Evolutionary conservation across 2,329 filamentous ascomycete species (phyloP), one percentile per base, ranked within the genome.

Genomic region (Aspergillus alliaceus): DNA sequence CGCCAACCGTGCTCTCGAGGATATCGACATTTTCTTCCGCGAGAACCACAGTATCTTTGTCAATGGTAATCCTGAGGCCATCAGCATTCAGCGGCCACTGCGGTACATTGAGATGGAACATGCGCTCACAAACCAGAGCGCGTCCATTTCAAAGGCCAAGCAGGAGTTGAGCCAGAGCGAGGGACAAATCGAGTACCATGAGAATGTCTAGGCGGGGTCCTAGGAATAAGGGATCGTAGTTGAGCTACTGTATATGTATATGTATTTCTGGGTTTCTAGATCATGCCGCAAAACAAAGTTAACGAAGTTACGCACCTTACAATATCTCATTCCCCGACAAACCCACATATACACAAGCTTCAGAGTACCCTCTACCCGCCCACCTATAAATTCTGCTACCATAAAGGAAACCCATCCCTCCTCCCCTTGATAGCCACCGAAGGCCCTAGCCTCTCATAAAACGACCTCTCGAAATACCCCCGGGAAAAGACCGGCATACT

Each of bases 401-500:
- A n/a, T n/a, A n/a, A n/a, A n/a, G n/a, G n/a, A n/a, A n/a, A 34
- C 14, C 14, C 51, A 48, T 60, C 54, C 8, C 18, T 18, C 20
- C 59, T 55, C 6, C 53, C 55, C n/a, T 56, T 40, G 7, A 57
- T 4, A 25, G 54, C 57, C 9, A 61, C 48, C 9, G 57, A 60
- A 51, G 50, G 1, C 55, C 60, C 1, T n/a, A 37, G 49, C 35
- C 57, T 40, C 49, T 59, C n/a, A 15, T 58, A 60, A 32, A 61
- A 62, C 25, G 32, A 47, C 7, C 8, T 55, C 54, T 71, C 69
- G 49, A 70, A 76, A 49, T 56, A 59, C 34, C 55, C 53, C n/a
- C n/a, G n/a, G 71, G 73, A 59, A 60, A 77, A 65, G 71, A 75
- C 22, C 71, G n/a, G n/a, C n/a, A n/a, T n/a, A n/a, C n/a, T 74